Conservation (phyloP, 768 basidiomycete genomes). For the Phaeotremella fagi region DNA sequence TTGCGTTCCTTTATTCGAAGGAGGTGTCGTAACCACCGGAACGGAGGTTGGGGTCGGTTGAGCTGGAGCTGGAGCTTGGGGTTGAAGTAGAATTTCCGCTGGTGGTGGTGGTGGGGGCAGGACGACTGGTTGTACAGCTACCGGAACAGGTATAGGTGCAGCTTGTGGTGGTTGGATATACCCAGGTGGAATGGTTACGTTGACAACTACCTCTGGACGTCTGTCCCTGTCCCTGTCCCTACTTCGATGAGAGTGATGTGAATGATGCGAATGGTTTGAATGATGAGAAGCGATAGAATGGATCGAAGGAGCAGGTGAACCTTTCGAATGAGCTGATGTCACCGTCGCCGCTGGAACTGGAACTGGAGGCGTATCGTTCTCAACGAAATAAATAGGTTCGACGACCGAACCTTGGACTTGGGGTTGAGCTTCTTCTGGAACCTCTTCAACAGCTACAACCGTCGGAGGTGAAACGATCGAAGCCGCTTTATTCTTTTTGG, state of each 20-base stretch:
- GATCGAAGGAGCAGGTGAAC: background rate
- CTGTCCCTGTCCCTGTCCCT: too few relatives aligned
- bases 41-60: slow-evolving; percentile 4
- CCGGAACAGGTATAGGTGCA: slow-evolving; percentile 7
- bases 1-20: slow-evolving; percentile 1
- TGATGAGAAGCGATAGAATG: too few relatives aligned
- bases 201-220: slow-evolving; percentile 31
- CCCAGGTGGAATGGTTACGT: slow-evolving; percentile 29
- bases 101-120: slow-evolving; percentile 3
- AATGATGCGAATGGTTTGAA: slow-evolving; percentile 5
- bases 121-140: background rate
- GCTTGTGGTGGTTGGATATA: too few relatives aligned
- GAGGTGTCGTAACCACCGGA: slow-evolving; percentile 6
- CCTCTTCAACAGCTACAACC: background rate
- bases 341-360: background rate
- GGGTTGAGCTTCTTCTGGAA: background rate
- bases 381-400: background rate
- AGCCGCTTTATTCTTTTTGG: background rate
- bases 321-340: background rate
- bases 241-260: too few relatives aligned
- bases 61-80: slow-evolving; percentile 2
- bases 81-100: slow-evolving; percentile 1
- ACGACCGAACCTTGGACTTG: background rate
- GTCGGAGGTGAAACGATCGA: too few relatives aligned
- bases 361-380: background rate